Conservation (phyloP, 2,329 filamentous ascomycete genomes). For the Orbilia brochopaga region DNA sequence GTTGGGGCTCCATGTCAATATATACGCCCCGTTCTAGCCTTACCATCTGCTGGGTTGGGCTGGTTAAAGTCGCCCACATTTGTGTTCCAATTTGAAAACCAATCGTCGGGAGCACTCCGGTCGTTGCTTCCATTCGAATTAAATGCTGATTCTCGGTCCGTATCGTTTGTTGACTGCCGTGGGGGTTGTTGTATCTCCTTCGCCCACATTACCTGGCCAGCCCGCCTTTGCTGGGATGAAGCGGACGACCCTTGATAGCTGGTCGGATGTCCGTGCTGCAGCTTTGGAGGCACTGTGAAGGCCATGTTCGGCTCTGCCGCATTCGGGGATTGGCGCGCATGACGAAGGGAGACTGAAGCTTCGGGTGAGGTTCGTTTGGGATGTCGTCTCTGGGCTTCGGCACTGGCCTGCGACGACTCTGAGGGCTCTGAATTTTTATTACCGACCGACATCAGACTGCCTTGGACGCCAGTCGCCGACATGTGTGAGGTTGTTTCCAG, state of each 20-base stretch:
- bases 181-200: constrained; percentile 1
- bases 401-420: constrained; percentile 16
- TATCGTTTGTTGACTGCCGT: constrained; percentile 10
- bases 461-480: constrained; percentile 16
- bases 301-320: constrained; percentile 37
- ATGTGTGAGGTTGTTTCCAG: constrained; percentile 7
- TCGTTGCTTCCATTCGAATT: constrained; percentile 41
- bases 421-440: constrained; percentile 4
- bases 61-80: constrained; percentile 54
- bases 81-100: constrained; percentile 54
- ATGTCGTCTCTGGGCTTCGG: constrained; percentile 3
- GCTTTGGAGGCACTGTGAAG: constrained; percentile 30
- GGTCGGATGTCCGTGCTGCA: constrained; percentile 26
- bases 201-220: constrained; percentile 2
- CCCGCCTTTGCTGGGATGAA: constrained; percentile 4
- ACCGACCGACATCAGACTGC: constrained; percentile 41
- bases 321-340: constrained; percentile 25
- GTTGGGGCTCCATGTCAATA: constrained; percentile 10
- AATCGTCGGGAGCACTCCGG: constrained; percentile 53
- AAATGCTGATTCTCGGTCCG: constrained; percentile 34
- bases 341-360: constrained; percentile 43
- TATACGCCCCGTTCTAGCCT: constrained; percentile 29
- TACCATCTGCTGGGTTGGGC: constrained; percentile 51
- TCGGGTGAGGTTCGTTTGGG: constrained; percentile 29
- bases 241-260: constrained; percentile 15